These are phyloP conservation scores for Podaxis sp. DNA, from an alignment of 768 basidiomycete species.

Conservation along the genomic window DNA sequence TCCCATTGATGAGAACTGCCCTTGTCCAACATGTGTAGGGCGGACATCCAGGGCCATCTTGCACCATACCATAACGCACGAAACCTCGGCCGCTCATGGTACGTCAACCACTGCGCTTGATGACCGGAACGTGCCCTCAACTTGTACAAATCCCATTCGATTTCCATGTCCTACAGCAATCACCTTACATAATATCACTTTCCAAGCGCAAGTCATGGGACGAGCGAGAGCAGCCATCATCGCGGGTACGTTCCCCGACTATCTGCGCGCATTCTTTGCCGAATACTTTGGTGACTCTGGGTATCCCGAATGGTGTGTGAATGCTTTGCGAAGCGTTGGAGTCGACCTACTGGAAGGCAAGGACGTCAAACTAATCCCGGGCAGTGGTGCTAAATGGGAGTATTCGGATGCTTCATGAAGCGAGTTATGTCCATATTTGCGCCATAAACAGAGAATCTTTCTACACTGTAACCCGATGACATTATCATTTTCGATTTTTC, in stretches of 20 bases:
- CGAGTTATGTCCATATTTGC: neutral
- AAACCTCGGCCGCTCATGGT: conserved; percentile 89
- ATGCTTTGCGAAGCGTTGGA: conserved; percentile 78
- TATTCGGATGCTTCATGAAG: conserved; percentile 46
- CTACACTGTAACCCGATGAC: conserved; percentile 1
- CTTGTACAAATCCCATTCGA: neutral
- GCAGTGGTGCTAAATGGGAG: conserved; percentile 79
- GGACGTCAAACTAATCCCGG: conserved; percentile 51
- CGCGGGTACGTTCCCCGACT: conserved; percentile 74
- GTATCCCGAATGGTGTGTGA: conserved; percentile 88
- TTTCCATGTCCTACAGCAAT: conserved; percentile 47
- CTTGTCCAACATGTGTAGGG: conserved; percentile 80
- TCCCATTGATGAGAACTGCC: conserved; percentile 75
- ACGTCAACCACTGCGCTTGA: conserved; percentile 19
- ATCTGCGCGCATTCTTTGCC: conserved; percentile 73
- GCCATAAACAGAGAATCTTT: too few relatives aligned
- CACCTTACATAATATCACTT: conserved; percentile 81
- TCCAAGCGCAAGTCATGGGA: conserved; percentile 90
- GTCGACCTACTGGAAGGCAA: conserved; percentile 73
- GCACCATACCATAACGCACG: conserved; percentile 73
- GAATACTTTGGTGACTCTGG: conserved; percentile 75
- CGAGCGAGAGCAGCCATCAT: conserved; percentile 79
- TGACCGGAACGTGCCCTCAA: neutral
- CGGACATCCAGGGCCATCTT: conserved; percentile 73
- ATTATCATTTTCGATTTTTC: conserved; percentile 44